These are phyloP conservation scores for Acacia concinna DNA, from an alignment of 331 rosid genomes.

Conservation along the genomic window DNA sequence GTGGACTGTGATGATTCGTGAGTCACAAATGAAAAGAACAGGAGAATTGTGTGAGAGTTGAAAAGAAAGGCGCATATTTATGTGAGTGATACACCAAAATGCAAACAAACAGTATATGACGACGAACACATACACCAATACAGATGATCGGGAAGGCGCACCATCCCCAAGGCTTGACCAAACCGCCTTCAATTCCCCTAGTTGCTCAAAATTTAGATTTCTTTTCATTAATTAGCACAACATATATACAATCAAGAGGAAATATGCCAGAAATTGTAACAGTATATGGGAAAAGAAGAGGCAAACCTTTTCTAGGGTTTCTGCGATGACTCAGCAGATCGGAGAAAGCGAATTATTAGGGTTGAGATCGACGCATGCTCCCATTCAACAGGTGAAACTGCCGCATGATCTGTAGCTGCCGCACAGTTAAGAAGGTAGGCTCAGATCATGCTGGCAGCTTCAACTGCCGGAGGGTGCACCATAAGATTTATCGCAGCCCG, in stretches of 20 bases:
- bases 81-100: not conserved
- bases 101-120: not conserved
- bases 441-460: slow-evolving; percentile 56
- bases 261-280: no score
- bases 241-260: not conserved
- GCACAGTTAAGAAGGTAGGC: slow-evolving; percentile 2
- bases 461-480: slow-evolving; percentile 18
- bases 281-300: no score
- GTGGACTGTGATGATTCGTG: not conserved
- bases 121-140: not conserved
- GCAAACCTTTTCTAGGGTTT: slow-evolving; percentile 25
- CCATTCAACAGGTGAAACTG: slow-evolving; percentile 60
- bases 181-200: no score
- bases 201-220: not conserved
- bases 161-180: not conserved
- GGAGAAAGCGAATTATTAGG: slow-evolving; percentile 8
- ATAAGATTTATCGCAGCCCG: not conserved
- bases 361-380: slow-evolving; percentile 42
- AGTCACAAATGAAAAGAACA: not conserved
- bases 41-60: not conserved
- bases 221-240: not conserved
- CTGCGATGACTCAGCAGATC: not conserved
- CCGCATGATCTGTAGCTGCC: slow-evolving; percentile 60
- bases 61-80: not conserved
- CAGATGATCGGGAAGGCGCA: not conserved